Percentiles rank a stretch among this genome's conserved stretches.
phyloP scores from a whole-genome alignment of 1,284 basidiomycete genomes.

The Cryptococcus jaspeensis region DNA sequence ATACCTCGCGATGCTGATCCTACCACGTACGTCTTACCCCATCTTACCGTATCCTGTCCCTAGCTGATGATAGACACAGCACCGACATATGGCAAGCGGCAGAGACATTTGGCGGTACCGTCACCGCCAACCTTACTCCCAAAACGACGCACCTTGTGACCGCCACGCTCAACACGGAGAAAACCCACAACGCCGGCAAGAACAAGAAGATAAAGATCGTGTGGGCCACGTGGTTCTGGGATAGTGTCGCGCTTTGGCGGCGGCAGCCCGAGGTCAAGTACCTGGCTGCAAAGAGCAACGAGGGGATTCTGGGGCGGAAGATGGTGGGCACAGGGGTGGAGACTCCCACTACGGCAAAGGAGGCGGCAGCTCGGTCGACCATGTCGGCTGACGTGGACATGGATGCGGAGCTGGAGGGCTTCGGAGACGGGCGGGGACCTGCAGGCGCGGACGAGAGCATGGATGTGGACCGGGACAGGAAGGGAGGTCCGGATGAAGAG shows the following conservation, averaged over 20 bases:
- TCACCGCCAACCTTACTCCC: conserved; percentile 66
- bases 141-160: conserved; percentile 87
- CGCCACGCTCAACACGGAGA: conserved; percentile 84
- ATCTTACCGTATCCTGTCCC: not conserved
- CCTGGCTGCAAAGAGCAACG: conserved; percentile 14
- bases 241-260: conserved; percentile 76
- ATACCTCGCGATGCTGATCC: conserved; percentile 81
- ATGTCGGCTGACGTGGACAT: not conserved
- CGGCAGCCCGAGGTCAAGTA: conserved; percentile 36
- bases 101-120: conserved; percentile 81
- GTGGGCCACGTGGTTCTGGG: conserved; percentile 82
- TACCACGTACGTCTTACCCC: conserved; percentile 56
- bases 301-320: not conserved
- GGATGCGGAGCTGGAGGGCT: conserved; percentile 9
- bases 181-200: conserved; percentile 75
- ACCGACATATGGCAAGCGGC: conserved; percentile 88
- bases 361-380: not conserved
- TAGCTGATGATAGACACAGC: conserved; percentile 30
- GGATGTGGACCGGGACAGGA: conserved; percentile 28
- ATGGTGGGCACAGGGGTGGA: not conserved
- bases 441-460: conserved; percentile 23
- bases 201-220: conserved; percentile 75
- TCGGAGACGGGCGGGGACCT: conserved; percentile 45
- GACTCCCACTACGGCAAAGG: not conserved
- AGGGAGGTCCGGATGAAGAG: conserved; percentile 13